These are phyloP conservation scores for Boletus speciosus DNA, from an alignment of 768 basidiomycete genomes.

Conservation along the genomic window DNA sequence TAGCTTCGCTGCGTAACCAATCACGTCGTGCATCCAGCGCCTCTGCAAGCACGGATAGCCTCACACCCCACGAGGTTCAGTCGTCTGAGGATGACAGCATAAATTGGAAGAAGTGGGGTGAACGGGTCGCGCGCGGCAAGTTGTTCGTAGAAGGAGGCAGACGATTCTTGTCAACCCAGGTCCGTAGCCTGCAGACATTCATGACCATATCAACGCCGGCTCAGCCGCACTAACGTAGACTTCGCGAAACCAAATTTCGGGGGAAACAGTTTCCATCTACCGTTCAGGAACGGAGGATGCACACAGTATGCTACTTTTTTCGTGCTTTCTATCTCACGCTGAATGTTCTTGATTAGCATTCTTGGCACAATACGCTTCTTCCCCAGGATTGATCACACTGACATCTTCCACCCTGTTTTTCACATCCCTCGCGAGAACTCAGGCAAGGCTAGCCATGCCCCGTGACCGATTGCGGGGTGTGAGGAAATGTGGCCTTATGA, in stretches of 20 bases:
- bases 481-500: slow-evolving; percentile 53
- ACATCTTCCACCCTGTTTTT: slow-evolving; percentile 49
- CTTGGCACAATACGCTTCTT: slow-evolving; percentile 53
- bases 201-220: neutral
- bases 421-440: slow-evolving; percentile 48
- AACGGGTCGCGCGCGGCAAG: slow-evolving; percentile 45
- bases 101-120: slow-evolving; percentile 59
- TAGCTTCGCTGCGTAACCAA: slow-evolving; percentile 25
- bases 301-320: slow-evolving; percentile 32
- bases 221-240: slow-evolving; percentile 6
- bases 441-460: slow-evolving; percentile 44
- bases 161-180: slow-evolving; percentile 37
- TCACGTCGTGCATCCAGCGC: slow-evolving; percentile 15
- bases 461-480: slow-evolving; percentile 48
- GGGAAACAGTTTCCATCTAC: neutral
- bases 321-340: neutral
- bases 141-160: slow-evolving; percentile 41
- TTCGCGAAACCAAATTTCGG: neutral
- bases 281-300: slow-evolving; percentile 19
- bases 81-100: slow-evolving; percentile 23
- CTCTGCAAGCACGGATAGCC: slow-evolving; percentile 9
- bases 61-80: neutral
- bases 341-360: slow-evolving; percentile 41
- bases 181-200: slow-evolving; percentile 26
- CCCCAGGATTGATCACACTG: slow-evolving; percentile 59